A percentile compares a stretch with the other conserved stretches of the same genome.
Conservation (phyloP, 768 basidiomycete species). For the Tulasnella sp. region DNA sequence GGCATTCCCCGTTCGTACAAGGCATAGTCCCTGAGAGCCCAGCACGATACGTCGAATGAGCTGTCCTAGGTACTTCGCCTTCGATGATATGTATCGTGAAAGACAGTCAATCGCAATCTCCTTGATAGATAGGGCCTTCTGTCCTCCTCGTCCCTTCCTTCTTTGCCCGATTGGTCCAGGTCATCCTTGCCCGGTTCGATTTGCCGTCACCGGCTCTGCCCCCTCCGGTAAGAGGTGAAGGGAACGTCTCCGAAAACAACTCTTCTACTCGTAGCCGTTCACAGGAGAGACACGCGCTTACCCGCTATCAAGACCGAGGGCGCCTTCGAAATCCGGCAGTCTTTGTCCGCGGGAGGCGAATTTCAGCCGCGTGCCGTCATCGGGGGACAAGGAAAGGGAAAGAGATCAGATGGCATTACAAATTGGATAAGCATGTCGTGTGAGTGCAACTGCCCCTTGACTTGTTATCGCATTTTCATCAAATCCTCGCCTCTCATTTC, state of each 20-base stretch:
- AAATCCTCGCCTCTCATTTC: not conserved
- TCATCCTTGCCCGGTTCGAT: not conserved
- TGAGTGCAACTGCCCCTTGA: not conserved
- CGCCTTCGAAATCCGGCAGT: conserved; percentile 4
- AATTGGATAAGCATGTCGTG: conserved; percentile 8
- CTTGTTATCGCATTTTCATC: not conserved
- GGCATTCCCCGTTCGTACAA: conserved; percentile 4
- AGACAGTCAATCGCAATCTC: conserved; percentile 4
- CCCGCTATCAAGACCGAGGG: not conserved
- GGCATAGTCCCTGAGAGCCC: not conserved
- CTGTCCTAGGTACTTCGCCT: not conserved
- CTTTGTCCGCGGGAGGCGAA: not conserved
- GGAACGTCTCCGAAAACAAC: not conserved
- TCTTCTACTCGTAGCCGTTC: not conserved
- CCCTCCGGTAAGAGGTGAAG: not conserved
- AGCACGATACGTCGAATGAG: conserved; percentile 7
- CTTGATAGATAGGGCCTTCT: not conserved
- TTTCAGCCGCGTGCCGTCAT: not conserved
- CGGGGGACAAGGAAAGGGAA: not conserved
- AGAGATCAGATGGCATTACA: not conserved
- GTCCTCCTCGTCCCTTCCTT: not conserved
- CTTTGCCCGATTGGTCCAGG: conserved; percentile 4
- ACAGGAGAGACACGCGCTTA: not conserved
- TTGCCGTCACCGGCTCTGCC: conserved; percentile 9
- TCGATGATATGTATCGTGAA: conserved; percentile 4